A percentile compares a stretch with the other conserved stretches of the same genome.
phyloP scores from a whole-genome alignment of 495 filamentous ascomycete species.

The Elasticomyces elasticus region DNA sequence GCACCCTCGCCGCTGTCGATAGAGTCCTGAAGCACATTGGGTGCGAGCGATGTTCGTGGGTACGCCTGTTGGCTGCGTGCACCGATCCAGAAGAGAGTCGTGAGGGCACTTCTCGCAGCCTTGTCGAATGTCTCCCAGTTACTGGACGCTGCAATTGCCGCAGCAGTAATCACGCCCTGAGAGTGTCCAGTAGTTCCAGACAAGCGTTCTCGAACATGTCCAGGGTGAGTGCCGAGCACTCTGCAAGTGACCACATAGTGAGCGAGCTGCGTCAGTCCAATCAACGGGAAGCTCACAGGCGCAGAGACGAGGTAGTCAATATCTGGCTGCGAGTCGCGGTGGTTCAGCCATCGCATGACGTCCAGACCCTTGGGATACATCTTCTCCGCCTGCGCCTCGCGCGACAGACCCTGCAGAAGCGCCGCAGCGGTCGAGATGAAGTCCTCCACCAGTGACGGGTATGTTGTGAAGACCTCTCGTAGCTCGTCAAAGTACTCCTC shows the following conservation, averaged over 20 bases:
- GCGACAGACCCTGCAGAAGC: slow-evolving; percentile 71
- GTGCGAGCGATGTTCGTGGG: slow-evolving; percentile 86
- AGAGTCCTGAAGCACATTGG: slow-evolving; percentile 84
- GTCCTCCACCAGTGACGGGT: slow-evolving; percentile 79
- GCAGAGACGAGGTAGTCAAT: slow-evolving; percentile 93
- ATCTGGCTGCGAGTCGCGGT: slow-evolving; percentile 80
- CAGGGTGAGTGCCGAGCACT: slow-evolving; percentile 75
- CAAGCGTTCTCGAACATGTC: slow-evolving; percentile 69
- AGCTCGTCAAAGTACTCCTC: slow-evolving; percentile 99
- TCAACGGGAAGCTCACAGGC: slow-evolving; percentile 92
- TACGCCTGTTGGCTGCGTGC: slow-evolving; percentile 97
- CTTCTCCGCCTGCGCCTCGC: slow-evolving; percentile 80
- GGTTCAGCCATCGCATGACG: slow-evolving; percentile 82
- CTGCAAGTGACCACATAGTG: slow-evolving; percentile 92
- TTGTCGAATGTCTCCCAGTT: slow-evolving; percentile 84
- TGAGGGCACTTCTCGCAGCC: slow-evolving; percentile 65
- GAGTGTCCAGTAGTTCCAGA: slow-evolving; percentile 92
- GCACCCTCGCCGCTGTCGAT: slow-evolving; percentile 85
- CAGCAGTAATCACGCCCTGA: slow-evolving; percentile 87
- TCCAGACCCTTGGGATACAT: slow-evolving; percentile 93
- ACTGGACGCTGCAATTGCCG: slow-evolving; percentile 77
- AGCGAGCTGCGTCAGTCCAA: slow-evolving; percentile 86
- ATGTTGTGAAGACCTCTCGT: slow-evolving; percentile 78
- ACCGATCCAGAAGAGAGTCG: slow-evolving; percentile 98
- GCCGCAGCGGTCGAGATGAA: slow-evolving; percentile 69